Base-by-base conservation (phyloP, 225 moss, liverwort and hornwort species). In the Pseudisothecium myosuroides region DNA sequence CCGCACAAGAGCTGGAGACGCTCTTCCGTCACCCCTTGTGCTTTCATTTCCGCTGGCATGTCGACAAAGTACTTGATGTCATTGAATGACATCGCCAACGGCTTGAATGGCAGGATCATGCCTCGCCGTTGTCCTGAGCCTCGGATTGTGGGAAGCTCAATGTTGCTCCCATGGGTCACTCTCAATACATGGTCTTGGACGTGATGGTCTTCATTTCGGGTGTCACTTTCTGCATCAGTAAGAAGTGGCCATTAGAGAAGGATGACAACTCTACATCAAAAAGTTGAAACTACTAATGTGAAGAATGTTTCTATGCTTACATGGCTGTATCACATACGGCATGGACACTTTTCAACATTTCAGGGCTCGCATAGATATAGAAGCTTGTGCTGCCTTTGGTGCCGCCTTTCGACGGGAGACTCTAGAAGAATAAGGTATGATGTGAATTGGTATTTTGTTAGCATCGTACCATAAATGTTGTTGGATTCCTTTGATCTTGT, bases 101-200 rank as follows among this genome's bases (percentile, higher is more conserved):
- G 97, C 81, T 95, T 92, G 90, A 98, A 98, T 3, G 96, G 98
- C 63, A 98, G 80, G 55, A 97, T 93, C 97, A 97, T 97, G 39
- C 98, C 98, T 39, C 90, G 94, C 36, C 89, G 88, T 28, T 79
- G 89, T 13, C 69, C 91, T 22, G 82, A 88, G 49, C 77, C 90
- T 80, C 86, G 75, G 36, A 59, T 85, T 10, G 80, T 80, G 52
- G 89, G 89, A 43, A 74, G 55, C n/a, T 90, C 90, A 37, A 85
- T 72, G 76, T 88, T 83, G 73, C 87, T 88, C 23, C 76, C 92
- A 74, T 86, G 77, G 32, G 88, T 83, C 27, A 94, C 90, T 88
- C 83, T 75, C n/a, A 94, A 39, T 34, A 92, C 94, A 43, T 94
- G 92, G 79, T 94, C 91, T 71, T 91, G 90, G 54, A 88, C 58